phyloP scores from a whole-genome alignment of 2,329 filamentous ascomycete species.

The Samsoniella hepiali region DNA sequence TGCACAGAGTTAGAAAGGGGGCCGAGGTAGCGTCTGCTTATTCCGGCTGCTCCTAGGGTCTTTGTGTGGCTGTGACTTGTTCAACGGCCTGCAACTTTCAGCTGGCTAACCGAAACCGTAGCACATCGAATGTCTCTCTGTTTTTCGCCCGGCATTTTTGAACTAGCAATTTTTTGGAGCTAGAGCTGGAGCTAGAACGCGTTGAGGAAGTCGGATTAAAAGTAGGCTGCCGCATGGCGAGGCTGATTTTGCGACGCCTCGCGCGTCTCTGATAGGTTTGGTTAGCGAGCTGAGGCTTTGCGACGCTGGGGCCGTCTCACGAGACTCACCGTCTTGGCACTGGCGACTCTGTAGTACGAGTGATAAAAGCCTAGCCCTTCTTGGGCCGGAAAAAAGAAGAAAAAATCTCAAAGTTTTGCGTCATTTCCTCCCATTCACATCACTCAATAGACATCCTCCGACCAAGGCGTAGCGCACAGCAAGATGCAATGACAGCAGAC shows the following conservation, averaged over 20 bases:
- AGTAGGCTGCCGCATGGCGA: constrained; percentile 4
- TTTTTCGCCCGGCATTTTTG: too few species aligned
- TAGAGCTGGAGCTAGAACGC: too few species aligned
- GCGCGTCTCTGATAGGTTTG: constrained; percentile 14
- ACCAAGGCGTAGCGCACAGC: not conserved
- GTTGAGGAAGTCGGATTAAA: not conserved
- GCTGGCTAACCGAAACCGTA: too few species aligned
- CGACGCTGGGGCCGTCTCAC: constrained; percentile 2
- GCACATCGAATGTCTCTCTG: too few species aligned
- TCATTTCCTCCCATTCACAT: not conserved
- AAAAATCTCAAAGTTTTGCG: not conserved
- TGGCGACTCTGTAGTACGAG: not conserved
- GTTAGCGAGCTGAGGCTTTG: constrained; percentile 16
- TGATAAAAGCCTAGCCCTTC: not conserved
- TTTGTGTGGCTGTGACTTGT: too few species aligned
- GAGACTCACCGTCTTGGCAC: constrained; percentile 10
- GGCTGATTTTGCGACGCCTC: constrained; percentile 17
- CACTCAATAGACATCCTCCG: not conserved
- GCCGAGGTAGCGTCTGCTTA: too few species aligned
- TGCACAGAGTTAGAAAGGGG: too few species aligned
- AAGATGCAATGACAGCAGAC: constrained; percentile 1
- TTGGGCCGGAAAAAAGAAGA: not conserved
- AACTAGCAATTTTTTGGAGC: too few species aligned
- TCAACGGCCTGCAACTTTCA: too few species aligned
- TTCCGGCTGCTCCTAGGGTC: too few species aligned